Base-by-base conservation (phyloP, 192 early-diverging fungal species). In the Podochytrium sp. region DNA sequence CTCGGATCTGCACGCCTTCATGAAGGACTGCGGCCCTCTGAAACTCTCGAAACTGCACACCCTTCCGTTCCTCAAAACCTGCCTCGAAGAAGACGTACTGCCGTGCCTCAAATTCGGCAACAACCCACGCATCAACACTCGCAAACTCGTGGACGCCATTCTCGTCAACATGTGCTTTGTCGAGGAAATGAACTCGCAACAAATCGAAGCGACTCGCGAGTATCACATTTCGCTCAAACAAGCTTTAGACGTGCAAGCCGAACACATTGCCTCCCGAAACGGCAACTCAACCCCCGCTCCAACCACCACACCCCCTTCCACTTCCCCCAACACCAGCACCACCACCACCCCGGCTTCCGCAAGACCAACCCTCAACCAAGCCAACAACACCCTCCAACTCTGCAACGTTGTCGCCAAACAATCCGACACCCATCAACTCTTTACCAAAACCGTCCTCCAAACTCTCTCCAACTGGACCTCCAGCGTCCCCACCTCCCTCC, bases 131-230 rank as follows among this genome's bases (percentile, higher is more conserved):
- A 90, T 96, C 2, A 94, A 94, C 38, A 91, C 92, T 12, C 88
- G 88, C 50, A 96, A 94, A 77, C 83, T 99, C 23, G 87, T 93
- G 25, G 96, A 99, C 49, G 93, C 95, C n/a, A 96, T 99, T 73
- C 83, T 91, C 6, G 84, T 89, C 34, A 97, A 97, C 76, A 92
- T 91, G 1, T 91, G 95, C 62, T 95, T 92, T 73, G 92, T 99
- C 40, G 95, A 98, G 74, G 94, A 96, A 71, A 87, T 91, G 79
- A 82, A 81, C 33, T 72, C 81, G n/a, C 66, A 68, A 39, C 83
- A 87, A 82, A 65, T 81, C 37, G 71, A 43, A 16, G 49, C 63
- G 6, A 7, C 42, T 6, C 23, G 51, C 10, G n/a, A 37, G 32
- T 32, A 34, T 23, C 62, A 67, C 53, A 27, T 18, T 25, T 20